phyloP scores from a whole-genome alignment of 495 filamentous ascomycete genomes.

The Xylaria scruposa region DNA sequence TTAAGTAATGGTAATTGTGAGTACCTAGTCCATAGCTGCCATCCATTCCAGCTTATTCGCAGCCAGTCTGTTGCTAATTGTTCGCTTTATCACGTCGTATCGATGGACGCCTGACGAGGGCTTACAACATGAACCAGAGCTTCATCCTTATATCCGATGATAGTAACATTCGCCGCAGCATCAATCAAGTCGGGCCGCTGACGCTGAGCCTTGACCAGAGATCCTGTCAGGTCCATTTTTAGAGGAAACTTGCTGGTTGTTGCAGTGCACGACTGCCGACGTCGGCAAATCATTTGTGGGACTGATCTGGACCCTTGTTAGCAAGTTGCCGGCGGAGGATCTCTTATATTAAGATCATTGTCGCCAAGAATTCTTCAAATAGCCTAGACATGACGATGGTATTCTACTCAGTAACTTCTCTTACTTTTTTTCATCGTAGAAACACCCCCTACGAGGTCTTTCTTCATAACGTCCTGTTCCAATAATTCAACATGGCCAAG shows the following conservation, averaged over 20 bases:
- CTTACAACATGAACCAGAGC: not conserved
- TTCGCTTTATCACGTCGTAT: not conserved
- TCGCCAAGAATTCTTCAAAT: not conserved
- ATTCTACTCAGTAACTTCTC: not conserved
- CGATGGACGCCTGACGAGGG: not conserved
- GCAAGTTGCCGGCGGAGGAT: not conserved
- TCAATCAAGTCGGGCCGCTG: not conserved
- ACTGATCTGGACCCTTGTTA: not conserved
- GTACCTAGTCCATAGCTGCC: not conserved
- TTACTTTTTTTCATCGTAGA: not conserved
- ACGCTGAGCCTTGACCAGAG: not conserved
- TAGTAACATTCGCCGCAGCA: not conserved
- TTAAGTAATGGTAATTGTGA: not conserved
- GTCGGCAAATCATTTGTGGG: slow-evolving; percentile 11
- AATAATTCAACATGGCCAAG: not conserved
- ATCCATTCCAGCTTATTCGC: not conserved
- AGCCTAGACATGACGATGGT: not conserved
- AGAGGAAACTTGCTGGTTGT: not conserved
- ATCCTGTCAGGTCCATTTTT: not conserved
- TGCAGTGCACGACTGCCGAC: slow-evolving; percentile 2
- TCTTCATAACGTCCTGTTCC: not conserved
- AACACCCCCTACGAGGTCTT: not conserved
- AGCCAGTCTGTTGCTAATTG: not conserved
- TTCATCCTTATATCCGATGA: not conserved
- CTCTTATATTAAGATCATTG: slow-evolving; percentile 2